Conservation (phyloP, 805 yeast species). For the Candida suzukii region DNA sequence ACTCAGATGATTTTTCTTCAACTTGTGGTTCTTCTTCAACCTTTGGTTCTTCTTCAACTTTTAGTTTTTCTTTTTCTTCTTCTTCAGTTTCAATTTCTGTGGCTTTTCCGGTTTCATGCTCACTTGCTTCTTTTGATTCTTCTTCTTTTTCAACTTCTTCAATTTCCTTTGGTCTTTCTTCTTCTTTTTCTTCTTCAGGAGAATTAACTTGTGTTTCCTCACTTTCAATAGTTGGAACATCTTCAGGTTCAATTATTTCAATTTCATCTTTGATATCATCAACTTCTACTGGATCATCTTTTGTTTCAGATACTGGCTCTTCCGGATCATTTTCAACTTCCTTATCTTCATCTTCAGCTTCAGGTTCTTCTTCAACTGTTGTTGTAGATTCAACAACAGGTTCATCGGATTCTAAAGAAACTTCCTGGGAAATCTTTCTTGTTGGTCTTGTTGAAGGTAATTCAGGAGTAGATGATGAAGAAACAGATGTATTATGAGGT, state of each 20-base stretch:
- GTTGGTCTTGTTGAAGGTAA: conserved; percentile 12
- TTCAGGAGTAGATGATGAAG: too few species aligned
- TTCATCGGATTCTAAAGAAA: background rate
- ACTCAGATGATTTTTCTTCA: conserved; percentile 10
- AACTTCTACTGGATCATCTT: background rate
- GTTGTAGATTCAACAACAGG: background rate
- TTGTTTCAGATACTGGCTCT: background rate
- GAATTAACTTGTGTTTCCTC: too few species aligned
- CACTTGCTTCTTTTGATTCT: background rate
- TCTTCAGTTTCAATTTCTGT: background rate
- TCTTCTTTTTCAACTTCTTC: conserved; percentile 1
- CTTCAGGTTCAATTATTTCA: too few species aligned
- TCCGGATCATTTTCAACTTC: background rate
- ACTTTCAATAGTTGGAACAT: too few species aligned
- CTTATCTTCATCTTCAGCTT: background rate
- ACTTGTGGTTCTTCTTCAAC: conserved; percentile 8
- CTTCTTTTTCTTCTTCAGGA: too few species aligned
- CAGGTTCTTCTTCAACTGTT: background rate
- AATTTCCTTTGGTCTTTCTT: background rate
- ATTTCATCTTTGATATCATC: too few species aligned
- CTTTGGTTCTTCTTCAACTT: background rate
- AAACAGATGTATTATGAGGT: too few species aligned
- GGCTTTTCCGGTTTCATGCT: background rate
- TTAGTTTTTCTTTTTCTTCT: background rate
- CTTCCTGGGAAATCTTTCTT: background rate